Base-by-base conservation (phyloP, 805 yeast species). In the Lipomyces sp. region DNA sequence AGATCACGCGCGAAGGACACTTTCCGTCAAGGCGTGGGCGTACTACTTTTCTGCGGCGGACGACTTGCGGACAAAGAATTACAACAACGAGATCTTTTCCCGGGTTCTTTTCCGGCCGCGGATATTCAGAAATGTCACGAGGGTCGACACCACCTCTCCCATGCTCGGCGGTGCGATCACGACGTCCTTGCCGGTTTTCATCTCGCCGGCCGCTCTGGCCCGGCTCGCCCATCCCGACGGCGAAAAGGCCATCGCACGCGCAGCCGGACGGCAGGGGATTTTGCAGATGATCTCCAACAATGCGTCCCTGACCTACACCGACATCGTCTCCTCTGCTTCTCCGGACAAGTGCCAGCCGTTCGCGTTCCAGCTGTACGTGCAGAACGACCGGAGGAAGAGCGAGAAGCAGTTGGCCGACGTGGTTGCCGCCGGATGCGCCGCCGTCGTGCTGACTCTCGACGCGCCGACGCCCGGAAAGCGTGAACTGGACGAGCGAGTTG, bases 1-100 rank as follows among this genome's bases (percentile, higher is more conserved):
- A 67, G 76, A 78, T 59, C 80, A 91, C 41, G 97, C 98, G 2
- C 75, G 86, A 45, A 76, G 81, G 49, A 84, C 86, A 31, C 72
- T 91, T 73, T 78, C 87, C 26, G 80, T 79, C 49, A 78, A 79
- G 33, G 97, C 93, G 0, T 86, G 97, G 95, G 93, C 93, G 10
- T 91, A 56, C 45, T 78, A 75, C 59, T 74, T 66, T 52, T 74
- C 80, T 6, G 81, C 78, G 4, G 67, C 78, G 23, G 78, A 75
- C 45, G 81, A 78, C 63, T 75, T 76, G 58, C 63, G 73, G 37
- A 66, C 80, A 1, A 61, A 75, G 47, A 56, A 70, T 43, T 75
- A 73, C 57, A 78, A 78, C 60, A 71, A 70, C 47, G 57, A 65
- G 35, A 73, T 76, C 14, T 78, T 64, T 59, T 60, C 65, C 34